phyloP scores from a whole-genome alignment of 2,329 filamentous ascomycete genomes.

The Hypoxylon rubiginosum region DNA sequence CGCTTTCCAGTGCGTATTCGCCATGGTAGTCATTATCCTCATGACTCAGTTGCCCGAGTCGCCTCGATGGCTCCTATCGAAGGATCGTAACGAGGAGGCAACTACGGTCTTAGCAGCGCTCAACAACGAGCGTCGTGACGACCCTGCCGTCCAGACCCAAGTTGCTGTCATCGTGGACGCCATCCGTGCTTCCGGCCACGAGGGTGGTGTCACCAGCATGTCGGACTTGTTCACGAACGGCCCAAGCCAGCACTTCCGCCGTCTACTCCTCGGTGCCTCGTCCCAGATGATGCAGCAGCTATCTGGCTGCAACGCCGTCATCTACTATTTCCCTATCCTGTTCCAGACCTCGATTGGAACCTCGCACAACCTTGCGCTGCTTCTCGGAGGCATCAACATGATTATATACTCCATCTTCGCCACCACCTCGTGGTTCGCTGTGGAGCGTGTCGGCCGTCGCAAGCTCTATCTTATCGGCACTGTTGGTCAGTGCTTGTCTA shows the following conservation, averaged over 20 bases:
- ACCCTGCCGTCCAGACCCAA: constrained; percentile 59
- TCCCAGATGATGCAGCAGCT: constrained; percentile 74
- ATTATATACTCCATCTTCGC: constrained; percentile 53
- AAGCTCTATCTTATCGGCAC: constrained; percentile 62
- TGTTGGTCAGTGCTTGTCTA: constrained; percentile 65
- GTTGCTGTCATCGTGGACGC: constrained; percentile 58
- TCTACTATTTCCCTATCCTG: constrained; percentile 72
- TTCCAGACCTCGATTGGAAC: constrained; percentile 62
- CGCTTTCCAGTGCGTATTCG: constrained; percentile 59
- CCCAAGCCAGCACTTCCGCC: constrained; percentile 73
- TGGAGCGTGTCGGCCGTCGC: constrained; percentile 61
- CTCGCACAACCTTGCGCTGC: constrained; percentile 61
- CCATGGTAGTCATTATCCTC: constrained; percentile 57
- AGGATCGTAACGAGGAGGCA: constrained; percentile 65
- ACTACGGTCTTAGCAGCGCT: constrained; percentile 65
- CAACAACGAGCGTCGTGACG: constrained; percentile 64
- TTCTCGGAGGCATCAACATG: constrained; percentile 58
- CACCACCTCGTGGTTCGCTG: constrained; percentile 58
- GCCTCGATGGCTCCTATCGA: constrained; percentile 62
- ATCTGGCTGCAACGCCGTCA: constrained; percentile 69
- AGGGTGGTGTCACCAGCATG: constrained; percentile 49
- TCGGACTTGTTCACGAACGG: constrained; percentile 69
- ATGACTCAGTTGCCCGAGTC: constrained; percentile 65
- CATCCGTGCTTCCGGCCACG: constrained; percentile 51
- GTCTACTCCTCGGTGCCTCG: constrained; percentile 70